A percentile compares a stretch with the other conserved stretches of the same genome.
Evolutionary conservation across 2,329 filamentous ascomycete genomes (phyloP).

Genomic region (Hirsutella rhossiliensis): DNA sequence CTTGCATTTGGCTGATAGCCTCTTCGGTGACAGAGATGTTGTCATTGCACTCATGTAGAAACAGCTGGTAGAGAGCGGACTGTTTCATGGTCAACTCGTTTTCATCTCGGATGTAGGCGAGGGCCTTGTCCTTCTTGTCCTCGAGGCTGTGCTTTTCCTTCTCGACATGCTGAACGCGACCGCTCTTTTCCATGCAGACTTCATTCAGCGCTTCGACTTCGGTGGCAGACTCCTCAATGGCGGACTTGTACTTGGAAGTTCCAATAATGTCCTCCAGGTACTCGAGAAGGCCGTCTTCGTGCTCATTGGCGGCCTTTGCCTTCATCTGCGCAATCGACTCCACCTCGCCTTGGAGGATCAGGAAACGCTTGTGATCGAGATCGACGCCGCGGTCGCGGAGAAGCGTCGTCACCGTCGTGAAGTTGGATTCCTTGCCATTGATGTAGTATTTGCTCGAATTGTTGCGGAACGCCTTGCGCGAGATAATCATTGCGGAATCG

Average conservation of each 20-base stretch:
- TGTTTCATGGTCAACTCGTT: slow-evolving; percentile 88
- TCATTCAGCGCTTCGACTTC: slow-evolving; percentile 92
- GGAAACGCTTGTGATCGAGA: slow-evolving; percentile 93
- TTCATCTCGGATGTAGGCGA: slow-evolving; percentile 81
- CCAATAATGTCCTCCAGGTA: slow-evolving; percentile 98
- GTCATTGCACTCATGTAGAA: slow-evolving; percentile 76
- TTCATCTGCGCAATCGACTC: slow-evolving; percentile 99
- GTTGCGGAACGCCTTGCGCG: slow-evolving; percentile 90
- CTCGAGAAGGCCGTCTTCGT: slow-evolving; percentile 90
- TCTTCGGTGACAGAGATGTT: slow-evolving; percentile 84
- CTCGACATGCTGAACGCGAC: slow-evolving; percentile 91
- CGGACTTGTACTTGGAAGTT: slow-evolving; percentile 94
- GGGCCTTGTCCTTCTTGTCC: slow-evolving; percentile 90
- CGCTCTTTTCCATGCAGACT: slow-evolving; percentile 88
- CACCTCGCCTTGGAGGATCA: slow-evolving; percentile 95
- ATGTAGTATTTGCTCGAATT: slow-evolving; percentile 99
- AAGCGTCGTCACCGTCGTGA: slow-evolving; percentile 80
- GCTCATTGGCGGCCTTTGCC: slow-evolving; percentile 84
- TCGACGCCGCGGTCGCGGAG: slow-evolving; percentile 84
- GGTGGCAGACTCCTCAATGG: slow-evolving; percentile 84
- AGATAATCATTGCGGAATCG: slow-evolving; percentile 76
- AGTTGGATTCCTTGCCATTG: slow-evolving; percentile 79
- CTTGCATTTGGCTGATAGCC: slow-evolving; percentile 81
- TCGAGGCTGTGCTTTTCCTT: slow-evolving; percentile 90
- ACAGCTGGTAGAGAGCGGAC: slow-evolving; percentile 84